Conservation (phyloP, 2,329 filamentous ascomycete genomes). For the Colletotrichum gigasporum region DNA sequence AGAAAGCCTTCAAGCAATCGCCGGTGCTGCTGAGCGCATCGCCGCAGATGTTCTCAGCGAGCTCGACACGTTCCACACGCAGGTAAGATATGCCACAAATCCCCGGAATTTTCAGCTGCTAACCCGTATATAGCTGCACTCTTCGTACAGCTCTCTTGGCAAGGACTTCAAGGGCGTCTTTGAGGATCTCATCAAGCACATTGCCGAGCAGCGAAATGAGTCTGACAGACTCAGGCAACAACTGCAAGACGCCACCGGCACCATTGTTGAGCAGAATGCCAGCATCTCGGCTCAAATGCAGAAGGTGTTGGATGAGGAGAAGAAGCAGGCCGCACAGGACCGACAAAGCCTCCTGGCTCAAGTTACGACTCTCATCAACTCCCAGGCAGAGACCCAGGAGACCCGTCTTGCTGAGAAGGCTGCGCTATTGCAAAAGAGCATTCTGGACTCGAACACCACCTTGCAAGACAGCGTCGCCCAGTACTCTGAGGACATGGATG, state of each 20-base stretch:
- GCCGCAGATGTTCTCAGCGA: constrained; percentile 89
- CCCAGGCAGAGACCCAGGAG: constrained; percentile 79
- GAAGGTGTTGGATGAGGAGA: constrained; percentile 79
- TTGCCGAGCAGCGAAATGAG: constrained; percentile 80
- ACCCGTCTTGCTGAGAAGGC: constrained; percentile 73
- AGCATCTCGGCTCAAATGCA: constrained; percentile 73
- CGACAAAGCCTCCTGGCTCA: constrained; percentile 78
- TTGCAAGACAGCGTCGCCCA: constrained; percentile 72
- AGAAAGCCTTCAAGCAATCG: constrained; percentile 84
- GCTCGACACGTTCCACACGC: constrained; percentile 82
- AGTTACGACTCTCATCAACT: constrained; percentile 79
- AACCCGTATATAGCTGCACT: constrained; percentile 68
- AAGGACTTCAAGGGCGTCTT: constrained; percentile 89
- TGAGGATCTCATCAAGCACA: constrained; percentile 79
- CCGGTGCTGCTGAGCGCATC: constrained; percentile 85
- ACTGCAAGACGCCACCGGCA: constrained; percentile 74
- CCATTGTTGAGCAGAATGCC: constrained; percentile 74
- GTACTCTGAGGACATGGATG: constrained; percentile 77
- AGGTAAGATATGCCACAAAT: constrained; percentile 49
- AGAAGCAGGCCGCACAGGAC: constrained; percentile 76
- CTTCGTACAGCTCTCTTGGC: constrained; percentile 84
- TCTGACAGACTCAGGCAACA: constrained; percentile 77
- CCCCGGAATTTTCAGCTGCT: not conserved
- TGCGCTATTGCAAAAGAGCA: constrained; percentile 68
- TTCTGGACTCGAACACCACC: constrained; percentile 70